These are phyloP conservation scores for Candida dubliniensis DNA, from an alignment of 1,139 yeast genomes.

Conservation along the genomic window DNA sequence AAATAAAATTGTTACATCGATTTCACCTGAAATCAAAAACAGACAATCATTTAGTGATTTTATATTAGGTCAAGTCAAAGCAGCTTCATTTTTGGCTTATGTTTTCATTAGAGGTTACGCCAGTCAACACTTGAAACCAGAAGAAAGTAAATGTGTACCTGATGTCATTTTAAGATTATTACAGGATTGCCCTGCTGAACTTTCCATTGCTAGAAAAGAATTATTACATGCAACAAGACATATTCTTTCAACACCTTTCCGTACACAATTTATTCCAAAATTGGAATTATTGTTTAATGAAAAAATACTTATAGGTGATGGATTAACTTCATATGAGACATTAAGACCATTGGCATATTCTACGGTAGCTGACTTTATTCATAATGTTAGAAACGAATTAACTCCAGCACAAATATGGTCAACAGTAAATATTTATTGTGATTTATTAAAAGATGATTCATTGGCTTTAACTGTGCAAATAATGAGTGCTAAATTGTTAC, in stretches of 20 bases:
- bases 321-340: slow-evolving; percentile 87
- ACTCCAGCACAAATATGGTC: slow-evolving; percentile 85
- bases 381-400: slow-evolving; percentile 83
- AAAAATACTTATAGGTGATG: slow-evolving; percentile 85
- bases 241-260: slow-evolving; percentile 83
- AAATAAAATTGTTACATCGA: slow-evolving; percentile 50
- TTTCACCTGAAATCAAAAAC: slow-evolving; percentile 69
- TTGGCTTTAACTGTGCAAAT: slow-evolving; percentile 90
- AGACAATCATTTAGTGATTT: slow-evolving; percentile 85
- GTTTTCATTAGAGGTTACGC: slow-evolving; percentile 85
- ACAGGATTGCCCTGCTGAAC: slow-evolving; percentile 96
- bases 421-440: slow-evolving; percentile 82
- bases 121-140: slow-evolving; percentile 57
- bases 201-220: slow-evolving; percentile 90
- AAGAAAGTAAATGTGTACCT: slow-evolving; percentile 73
- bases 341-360: slow-evolving; percentile 89
- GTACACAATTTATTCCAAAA: slow-evolving; percentile 80
- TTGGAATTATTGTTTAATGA: slow-evolving; percentile 85
- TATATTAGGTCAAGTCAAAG: slow-evolving; percentile 93
- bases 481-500: slow-evolving; percentile 89
- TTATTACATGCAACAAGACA: slow-evolving; percentile 92
- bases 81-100: slow-evolving; percentile 92
- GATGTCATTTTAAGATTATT: slow-evolving; percentile 80
- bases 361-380: slow-evolving; percentile 94
- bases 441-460: slow-evolving; percentile 75